Evolutionary conservation across 345 rosid species (phyloP), one percentile per base, ranked within the genome.

Genomic region (Moricandia arvensis): DNA sequence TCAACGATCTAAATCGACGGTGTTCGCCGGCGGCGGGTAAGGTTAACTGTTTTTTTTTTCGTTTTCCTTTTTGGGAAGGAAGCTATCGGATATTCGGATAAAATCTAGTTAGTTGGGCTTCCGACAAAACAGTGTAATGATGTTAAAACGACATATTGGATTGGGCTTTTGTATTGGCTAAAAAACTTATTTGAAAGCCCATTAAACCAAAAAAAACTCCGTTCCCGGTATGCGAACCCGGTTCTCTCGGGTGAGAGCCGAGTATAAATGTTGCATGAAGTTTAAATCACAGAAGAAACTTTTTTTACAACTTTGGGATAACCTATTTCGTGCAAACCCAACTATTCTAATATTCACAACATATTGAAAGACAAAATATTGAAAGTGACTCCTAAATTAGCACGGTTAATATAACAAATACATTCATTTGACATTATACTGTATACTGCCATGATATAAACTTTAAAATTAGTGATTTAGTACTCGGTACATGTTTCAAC

Each of bases 171-270:
- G 2, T 18, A 47, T 18, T 61, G 5, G 6, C 4, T 43, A 0
- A 5, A 49, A 8, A 15, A 37, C 15, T n/a, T 5, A 8, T 1
- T 27, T 0, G 1, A 18, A 59, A 45, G 73, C 73, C 79, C 62
- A 59, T 21, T 18, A 2, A n/a, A n/a, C n/a, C 0, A n/a, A 47
- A n/a, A 34, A 63, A 10, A 51, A 1, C 59, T 62, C 62, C 62
- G 68, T 34, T 62, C 69, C 76, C 69, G 76, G 55, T n/a, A 26
- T 9, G 63, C 38, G 76, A 73, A 73, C 76, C 76, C 63, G 88
- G 85, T 85, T 84, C 90, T 76, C 81, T 85, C 86, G 84, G 84
- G 86, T 82, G 96, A 87, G 88, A 87, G 91, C 89, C 90, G 83
- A 87, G 83, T 87, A 87, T 85, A 29, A 37, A 70, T 64, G 65